phyloP scores from a whole-genome alignment of 1,284 basidiomycete species.

The Irpex lacteus region DNA sequence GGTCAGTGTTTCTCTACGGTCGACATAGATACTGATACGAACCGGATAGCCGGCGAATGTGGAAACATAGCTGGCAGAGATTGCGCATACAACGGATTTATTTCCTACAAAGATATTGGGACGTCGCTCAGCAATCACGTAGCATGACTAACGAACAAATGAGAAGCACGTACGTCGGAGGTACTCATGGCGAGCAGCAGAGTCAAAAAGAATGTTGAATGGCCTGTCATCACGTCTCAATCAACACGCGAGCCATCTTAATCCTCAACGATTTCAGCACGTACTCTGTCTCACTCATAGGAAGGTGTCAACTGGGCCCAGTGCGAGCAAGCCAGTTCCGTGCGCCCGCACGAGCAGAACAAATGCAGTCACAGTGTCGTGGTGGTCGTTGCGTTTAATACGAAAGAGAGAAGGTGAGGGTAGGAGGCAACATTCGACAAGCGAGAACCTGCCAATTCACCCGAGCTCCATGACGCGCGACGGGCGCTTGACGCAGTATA shows the following conservation, averaged over 20 bases:
- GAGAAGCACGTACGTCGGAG: constrained; percentile 51
- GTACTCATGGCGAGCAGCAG: constrained; percentile 58
- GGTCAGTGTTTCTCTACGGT: neutral
- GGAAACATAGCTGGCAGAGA: constrained; percentile 80
- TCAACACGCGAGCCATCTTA: neutral
- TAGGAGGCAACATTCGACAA: constrained; percentile 1
- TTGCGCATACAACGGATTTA: constrained; percentile 79
- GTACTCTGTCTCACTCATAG: constrained; percentile 80
- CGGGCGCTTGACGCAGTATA: neutral
- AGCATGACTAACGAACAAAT: constrained; percentile 9
- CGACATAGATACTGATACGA: constrained; percentile 24
- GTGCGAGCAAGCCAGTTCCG: constrained; percentile 52
- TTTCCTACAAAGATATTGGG: constrained; percentile 46
- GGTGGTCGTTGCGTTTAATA: constrained; percentile 9
- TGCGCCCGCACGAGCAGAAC: constrained; percentile 48
- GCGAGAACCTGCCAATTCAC: neutral
- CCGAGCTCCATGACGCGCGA: constrained; percentile 1
- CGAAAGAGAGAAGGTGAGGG: constrained; percentile 7
- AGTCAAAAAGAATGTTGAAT: constrained; percentile 58
- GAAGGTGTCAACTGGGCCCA: constrained; percentile 55
- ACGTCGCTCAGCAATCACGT: constrained; percentile 7
- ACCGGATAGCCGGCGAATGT: constrained; percentile 83
- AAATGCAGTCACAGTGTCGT: constrained; percentile 19
- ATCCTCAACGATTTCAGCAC: constrained; percentile 7
- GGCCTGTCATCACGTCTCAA: constrained; percentile 37